Percentiles rank a stretch among this genome's conserved stretches.
phyloP scores from a whole-genome alignment of 805 yeast species.

The Saccharomycopsis capsularis region DNA sequence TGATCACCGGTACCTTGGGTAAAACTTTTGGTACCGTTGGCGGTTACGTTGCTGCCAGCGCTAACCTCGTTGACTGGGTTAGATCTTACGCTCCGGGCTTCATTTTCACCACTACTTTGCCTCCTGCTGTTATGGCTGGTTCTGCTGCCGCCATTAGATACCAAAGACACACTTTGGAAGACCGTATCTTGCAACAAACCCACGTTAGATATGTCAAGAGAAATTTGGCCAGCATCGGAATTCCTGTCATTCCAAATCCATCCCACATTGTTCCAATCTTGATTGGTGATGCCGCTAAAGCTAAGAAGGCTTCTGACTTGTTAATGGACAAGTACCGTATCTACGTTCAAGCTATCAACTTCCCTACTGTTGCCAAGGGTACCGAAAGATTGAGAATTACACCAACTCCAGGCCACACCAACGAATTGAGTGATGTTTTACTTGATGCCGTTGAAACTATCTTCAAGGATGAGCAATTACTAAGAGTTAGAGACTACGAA shows the following conservation, averaged over 20 bases:
- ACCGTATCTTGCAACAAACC: conserved; percentile 77
- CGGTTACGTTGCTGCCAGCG: conserved; percentile 91
- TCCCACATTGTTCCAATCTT: conserved; percentile 95
- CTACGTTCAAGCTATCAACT: conserved; percentile 97
- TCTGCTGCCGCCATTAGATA: conserved; percentile 80
- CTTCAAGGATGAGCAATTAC: conserved; percentile 65
- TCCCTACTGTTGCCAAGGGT: conserved; percentile 96
- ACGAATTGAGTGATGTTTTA: conserved; percentile 67
- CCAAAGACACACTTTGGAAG: conserved; percentile 69
- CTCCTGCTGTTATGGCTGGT: conserved; percentile 98
- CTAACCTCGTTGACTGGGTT: conserved; percentile 83
- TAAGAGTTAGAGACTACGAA: conserved; percentile 74
- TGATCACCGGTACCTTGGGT: conserved; percentile 96
- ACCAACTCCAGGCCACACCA: conserved; percentile 96
- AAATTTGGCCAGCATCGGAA: conserved; percentile 59
- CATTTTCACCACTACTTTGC: conserved; percentile 92
- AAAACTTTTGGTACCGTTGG: conserved; percentile 97
- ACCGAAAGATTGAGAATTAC: conserved; percentile 94
- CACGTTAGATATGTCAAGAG: conserved; percentile 81
- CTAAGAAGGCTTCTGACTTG: conserved; percentile 85
- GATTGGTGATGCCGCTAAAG: conserved; percentile 89
- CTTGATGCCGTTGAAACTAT: conserved; percentile 75
- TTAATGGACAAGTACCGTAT: conserved; percentile 77
- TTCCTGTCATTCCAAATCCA: conserved; percentile 96
- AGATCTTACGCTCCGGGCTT: conserved; percentile 97